Evolutionary conservation across 345 rosid genomes (phyloP).

Genomic region (Murraya paniculata): DNA sequence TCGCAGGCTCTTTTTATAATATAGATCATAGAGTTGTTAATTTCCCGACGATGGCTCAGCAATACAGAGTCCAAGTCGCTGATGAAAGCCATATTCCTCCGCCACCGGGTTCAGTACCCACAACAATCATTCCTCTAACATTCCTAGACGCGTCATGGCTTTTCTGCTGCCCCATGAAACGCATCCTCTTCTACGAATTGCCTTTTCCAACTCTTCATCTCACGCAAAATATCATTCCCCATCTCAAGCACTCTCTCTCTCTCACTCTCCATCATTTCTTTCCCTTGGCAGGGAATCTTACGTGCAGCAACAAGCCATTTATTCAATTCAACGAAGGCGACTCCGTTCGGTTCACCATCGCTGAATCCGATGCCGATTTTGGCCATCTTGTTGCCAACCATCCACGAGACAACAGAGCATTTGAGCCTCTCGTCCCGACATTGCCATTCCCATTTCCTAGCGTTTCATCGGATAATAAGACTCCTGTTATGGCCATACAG

Average conservation of each 20-base stretch:
- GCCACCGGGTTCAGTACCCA: constrained; percentile 28
- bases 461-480: background rate
- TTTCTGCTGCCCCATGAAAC: constrained; percentile 15
- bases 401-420: constrained; percentile 19
- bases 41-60: background rate
- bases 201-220: constrained; percentile 29
- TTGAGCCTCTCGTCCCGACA: constrained; percentile 27
- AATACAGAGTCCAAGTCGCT: background rate
- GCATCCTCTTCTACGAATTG: constrained; percentile 37
- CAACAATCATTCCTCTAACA: constrained; percentile 35
- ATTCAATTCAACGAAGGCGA: constrained; percentile 28
- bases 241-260: constrained; percentile 47
- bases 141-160: constrained; percentile 35
- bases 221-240: constrained; percentile 29
- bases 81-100: constrained; percentile 32
- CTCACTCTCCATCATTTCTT: constrained; percentile 40
- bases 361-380: constrained; percentile 37
- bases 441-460: constrained; percentile 20
- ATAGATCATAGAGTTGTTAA: too few species aligned
- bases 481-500: constrained; percentile 26
- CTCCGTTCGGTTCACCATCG: constrained; percentile 26
- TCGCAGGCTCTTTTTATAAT: too few species aligned
- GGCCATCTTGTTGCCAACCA: constrained; percentile 14
- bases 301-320: constrained; percentile 18
- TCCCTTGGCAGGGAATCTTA: constrained; percentile 36